Evolutionary conservation across 768 basidiomycete species (phyloP).

Genomic region (Termitomyces eurrhizus): DNA sequence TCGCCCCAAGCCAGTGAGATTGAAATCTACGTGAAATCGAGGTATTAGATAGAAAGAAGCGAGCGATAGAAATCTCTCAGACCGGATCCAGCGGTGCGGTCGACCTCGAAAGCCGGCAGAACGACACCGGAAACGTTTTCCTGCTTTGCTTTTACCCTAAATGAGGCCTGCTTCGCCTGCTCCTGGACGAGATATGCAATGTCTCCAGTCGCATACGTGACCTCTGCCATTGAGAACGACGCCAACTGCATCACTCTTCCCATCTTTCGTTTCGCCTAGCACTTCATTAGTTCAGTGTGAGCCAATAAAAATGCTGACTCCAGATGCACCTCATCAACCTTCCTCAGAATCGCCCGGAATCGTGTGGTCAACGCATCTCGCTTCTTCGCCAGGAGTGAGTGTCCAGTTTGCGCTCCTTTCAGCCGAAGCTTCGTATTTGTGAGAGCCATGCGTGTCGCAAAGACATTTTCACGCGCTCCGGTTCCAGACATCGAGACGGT

Average conservation of each 20-base stretch:
- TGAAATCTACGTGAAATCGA: constrained; percentile 63
- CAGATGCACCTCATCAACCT: constrained; percentile 88
- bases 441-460: constrained; percentile 96
- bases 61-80: constrained; percentile 4
- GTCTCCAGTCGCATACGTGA: constrained; percentile 96
- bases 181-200: constrained; percentile 98
- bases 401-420: constrained; percentile 92
- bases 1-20: constrained; percentile 92
- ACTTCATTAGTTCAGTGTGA: constrained; percentile 21
- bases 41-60: constrained; percentile 1
- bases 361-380: constrained; percentile 93
- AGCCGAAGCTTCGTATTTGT: constrained; percentile 88
- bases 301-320: neutral
- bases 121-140: constrained; percentile 99
- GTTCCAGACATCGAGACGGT: constrained; percentile 71
- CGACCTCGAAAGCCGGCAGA: constrained; percentile 91
- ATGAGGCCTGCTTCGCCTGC: constrained; percentile 85
- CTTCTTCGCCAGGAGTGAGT: constrained; percentile 95
- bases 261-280: constrained; percentile 97
- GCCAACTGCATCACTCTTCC: constrained; percentile 98
- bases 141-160: constrained; percentile 91
- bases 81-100: constrained; percentile 84
- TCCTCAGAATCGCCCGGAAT: constrained; percentile 90
- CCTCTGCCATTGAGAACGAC: constrained; percentile 98
- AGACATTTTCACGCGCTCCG: constrained; percentile 88